These are phyloP conservation scores for Schizonepeta tenuifolia DNA, from an alignment of 257 asterid species.

Conservation along the genomic window DNA sequence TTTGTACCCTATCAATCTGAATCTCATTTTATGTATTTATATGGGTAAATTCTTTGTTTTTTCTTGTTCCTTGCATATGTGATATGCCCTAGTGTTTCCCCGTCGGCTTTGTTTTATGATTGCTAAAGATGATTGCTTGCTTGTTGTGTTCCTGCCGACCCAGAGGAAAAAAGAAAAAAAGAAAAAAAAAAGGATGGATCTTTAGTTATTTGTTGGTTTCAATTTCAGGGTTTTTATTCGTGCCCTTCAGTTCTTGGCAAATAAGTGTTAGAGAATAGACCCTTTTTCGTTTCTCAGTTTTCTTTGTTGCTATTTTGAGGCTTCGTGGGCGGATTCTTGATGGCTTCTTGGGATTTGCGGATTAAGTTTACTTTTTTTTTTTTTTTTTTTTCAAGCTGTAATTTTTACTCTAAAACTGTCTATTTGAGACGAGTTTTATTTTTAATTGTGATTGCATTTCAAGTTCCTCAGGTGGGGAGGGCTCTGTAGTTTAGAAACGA, in stretches of 20 bases:
- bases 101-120: conserved; percentile 22
- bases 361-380: conserved; percentile 13
- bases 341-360: neutral
- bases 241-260: conserved; percentile 6
- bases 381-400: conserved; percentile 19
- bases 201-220: conserved; percentile 12
- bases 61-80: neutral
- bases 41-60: neutral
- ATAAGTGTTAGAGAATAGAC: conserved; percentile 14
- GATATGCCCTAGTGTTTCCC: conserved; percentile 5
- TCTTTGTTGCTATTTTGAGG: neutral
- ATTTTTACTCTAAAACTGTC: conserved; percentile 1
- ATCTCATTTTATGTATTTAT: neutral
- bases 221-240: conserved; percentile 20
- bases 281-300: neutral
- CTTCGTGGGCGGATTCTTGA: conserved; percentile 9
- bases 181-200: conserved; percentile 26
- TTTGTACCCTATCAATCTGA: conserved; percentile 18
- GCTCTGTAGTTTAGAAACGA: neutral
- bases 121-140: conserved; percentile 7
- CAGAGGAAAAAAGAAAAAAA: no score
- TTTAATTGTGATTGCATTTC: conserved; percentile 2
- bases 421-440: neutral
- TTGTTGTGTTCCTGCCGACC: neutral
- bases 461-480: neutral